A percentile compares a stretch with the other conserved stretches of the same genome.
Conservation (phyloP, 257 asterid genomes). For the Striga asiatica region DNA sequence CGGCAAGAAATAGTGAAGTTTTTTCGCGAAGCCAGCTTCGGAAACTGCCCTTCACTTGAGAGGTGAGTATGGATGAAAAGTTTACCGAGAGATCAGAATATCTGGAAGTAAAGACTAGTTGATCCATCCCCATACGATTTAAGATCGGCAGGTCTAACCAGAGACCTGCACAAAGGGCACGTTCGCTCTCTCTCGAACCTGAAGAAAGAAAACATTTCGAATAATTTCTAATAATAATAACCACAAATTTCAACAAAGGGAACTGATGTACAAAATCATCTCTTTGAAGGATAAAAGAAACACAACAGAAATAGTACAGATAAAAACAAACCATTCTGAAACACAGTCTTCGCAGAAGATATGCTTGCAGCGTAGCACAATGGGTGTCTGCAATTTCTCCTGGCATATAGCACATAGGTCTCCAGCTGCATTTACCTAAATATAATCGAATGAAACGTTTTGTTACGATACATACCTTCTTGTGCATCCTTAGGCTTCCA, state of each 20-base stretch:
- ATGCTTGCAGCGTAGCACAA: slow-evolving; percentile 54
- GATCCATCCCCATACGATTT: slow-evolving; percentile 84
- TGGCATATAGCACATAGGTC: slow-evolving; percentile 69
- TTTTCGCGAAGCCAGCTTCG: too few relatives aligned
- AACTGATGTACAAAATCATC: background rate
- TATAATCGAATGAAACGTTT: slow-evolving; percentile 7
- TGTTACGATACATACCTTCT: background rate
- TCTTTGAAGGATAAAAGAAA: too few relatives aligned
- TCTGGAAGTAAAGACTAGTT: slow-evolving; percentile 55
- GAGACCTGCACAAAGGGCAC: slow-evolving; percentile 80
- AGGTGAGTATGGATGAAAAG: too few relatives aligned
- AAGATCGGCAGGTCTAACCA: slow-evolving; percentile 76
- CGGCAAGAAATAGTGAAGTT: too few relatives aligned
- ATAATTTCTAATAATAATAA: too few relatives aligned
- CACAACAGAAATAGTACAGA: background rate
- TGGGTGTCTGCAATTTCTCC: slow-evolving; percentile 64
- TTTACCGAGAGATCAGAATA: slow-evolving; percentile 37
- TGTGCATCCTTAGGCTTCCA: too few relatives aligned
- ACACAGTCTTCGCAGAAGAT: slow-evolving; percentile 73
- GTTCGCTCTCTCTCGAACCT: slow-evolving; percentile 89
- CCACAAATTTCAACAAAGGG: background rate
- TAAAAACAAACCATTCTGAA: slow-evolving; percentile 48
- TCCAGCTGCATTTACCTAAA: slow-evolving; percentile 52
- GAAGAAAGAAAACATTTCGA: slow-evolving; percentile 11
- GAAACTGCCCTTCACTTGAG: too few relatives aligned